Evolutionary conservation across 1,139 yeast genomes (phyloP).

Genomic region (Diutina neorugosa): DNA sequence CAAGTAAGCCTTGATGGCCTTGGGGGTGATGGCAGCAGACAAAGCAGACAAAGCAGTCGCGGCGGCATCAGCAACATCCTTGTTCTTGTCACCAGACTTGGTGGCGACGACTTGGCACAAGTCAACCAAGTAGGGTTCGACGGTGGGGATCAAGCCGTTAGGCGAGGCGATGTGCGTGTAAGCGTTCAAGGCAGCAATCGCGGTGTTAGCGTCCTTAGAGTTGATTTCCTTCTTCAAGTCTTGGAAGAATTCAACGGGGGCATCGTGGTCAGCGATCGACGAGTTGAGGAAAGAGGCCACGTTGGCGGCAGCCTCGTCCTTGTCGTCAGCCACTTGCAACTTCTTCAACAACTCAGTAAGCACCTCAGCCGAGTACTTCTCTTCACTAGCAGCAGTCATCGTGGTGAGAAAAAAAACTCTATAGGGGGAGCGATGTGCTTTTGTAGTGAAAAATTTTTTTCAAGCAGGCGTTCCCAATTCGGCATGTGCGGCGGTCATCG

Average conservation of each 20-base stretch:
- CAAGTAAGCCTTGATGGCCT: constrained; percentile 80
- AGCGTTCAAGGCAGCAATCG: constrained; percentile 76
- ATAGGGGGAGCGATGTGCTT: neutral
- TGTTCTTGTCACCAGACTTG: constrained; percentile 86
- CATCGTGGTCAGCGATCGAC: constrained; percentile 96
- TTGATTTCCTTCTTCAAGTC: constrained; percentile 66
- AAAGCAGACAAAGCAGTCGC: constrained; percentile 63
- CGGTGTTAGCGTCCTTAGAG: constrained; percentile 52
- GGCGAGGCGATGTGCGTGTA: constrained; percentile 74
- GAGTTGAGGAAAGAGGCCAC: constrained; percentile 93
- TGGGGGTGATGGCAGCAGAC: constrained; percentile 78
- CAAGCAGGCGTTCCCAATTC: neutral
- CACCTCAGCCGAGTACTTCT: constrained; percentile 63
- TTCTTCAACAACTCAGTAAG: constrained; percentile 88
- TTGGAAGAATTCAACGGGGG: constrained; percentile 78
- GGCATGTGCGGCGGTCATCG: constrained; percentile 3
- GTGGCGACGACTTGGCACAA: constrained; percentile 59
- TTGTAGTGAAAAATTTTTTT: constrained; percentile 3
- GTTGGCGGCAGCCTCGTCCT: constrained; percentile 79
- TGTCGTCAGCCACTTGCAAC: constrained; percentile 85
- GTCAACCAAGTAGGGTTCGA: constrained; percentile 86
- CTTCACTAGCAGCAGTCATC: constrained; percentile 56
- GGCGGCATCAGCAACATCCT: constrained; percentile 61
- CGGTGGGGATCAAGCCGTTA: constrained; percentile 75
- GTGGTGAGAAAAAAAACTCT: constrained; percentile 14